A percentile compares a stretch with the other conserved stretches of the same genome.
These are phyloP conservation scores for Naganishia sp. DNA, from an alignment of 1,284 basidiomycete genomes.

Conservation along the genomic window DNA sequence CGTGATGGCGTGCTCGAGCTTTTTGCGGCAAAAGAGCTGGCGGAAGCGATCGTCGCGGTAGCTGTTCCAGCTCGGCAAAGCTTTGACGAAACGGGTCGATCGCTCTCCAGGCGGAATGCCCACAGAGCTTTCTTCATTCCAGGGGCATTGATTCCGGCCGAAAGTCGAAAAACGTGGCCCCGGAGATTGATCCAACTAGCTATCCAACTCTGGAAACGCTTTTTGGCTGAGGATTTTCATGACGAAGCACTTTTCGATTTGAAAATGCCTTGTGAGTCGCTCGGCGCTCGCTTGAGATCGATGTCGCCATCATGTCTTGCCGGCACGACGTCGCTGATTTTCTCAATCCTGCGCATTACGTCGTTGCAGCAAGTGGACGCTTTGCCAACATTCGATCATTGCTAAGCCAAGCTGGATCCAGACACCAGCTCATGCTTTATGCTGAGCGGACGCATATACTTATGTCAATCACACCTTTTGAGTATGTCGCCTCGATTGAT, in stretches of 20 bases:
- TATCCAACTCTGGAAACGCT: too few relatives aligned
- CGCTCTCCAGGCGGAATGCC: not conserved
- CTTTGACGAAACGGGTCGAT: not conserved
- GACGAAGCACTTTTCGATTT: not conserved
- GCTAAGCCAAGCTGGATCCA: slow-evolving; percentile 19
- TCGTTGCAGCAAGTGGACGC: slow-evolving; percentile 6
- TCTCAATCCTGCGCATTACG: slow-evolving; percentile 2
- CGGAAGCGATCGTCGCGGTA: slow-evolving; percentile 13
- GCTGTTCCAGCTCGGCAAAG: slow-evolving; percentile 4
- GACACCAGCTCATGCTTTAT: slow-evolving; percentile 2
- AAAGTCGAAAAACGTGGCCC: slow-evolving; percentile 1
- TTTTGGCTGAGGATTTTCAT: too few relatives aligned
- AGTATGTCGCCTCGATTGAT: slow-evolving; percentile 10
- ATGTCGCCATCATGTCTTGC: slow-evolving; percentile 25
- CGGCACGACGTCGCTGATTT: slow-evolving; percentile 1
- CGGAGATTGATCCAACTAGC: not conserved
- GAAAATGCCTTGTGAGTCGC: slow-evolving; percentile 5
- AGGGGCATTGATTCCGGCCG: slow-evolving; percentile 1
- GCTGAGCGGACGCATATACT: slow-evolving; percentile 16
- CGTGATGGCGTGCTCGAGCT: slow-evolving; percentile 23
- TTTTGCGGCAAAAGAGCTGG: slow-evolving; percentile 3
- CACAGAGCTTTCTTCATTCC: not conserved
- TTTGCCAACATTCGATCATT: slow-evolving; percentile 21
- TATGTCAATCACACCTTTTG: slow-evolving; percentile 13
- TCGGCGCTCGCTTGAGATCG: slow-evolving; percentile 18